Evolutionary conservation across 2,329 filamentous ascomycete species (phyloP).

Genomic region (Paraconiothyrium sp.): DNA sequence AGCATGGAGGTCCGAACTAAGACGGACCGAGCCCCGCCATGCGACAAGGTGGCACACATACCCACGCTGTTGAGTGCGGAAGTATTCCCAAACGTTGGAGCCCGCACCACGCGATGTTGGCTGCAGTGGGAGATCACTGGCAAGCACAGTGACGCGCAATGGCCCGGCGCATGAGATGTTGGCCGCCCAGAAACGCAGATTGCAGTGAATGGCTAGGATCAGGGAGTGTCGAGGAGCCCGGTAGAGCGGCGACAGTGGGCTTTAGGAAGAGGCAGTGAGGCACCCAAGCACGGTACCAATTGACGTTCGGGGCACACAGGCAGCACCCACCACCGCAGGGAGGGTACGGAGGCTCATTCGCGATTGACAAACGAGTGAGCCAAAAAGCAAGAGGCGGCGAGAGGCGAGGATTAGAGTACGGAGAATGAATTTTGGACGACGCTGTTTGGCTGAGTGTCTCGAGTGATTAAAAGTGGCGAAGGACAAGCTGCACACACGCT

Average conservation of each 20-base stretch:
- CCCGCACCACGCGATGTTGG: slow-evolving; percentile 45
- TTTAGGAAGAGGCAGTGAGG: slow-evolving; percentile 22
- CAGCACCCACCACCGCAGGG: slow-evolving; percentile 30
- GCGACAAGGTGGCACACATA: slow-evolving; percentile 36
- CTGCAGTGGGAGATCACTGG: slow-evolving; percentile 41
- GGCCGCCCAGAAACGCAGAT: slow-evolving; percentile 39
- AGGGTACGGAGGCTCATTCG: slow-evolving; percentile 36
- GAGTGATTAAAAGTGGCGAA: slow-evolving; percentile 53
- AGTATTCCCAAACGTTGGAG: slow-evolving; percentile 47
- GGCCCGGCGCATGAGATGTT: slow-evolving; percentile 44
- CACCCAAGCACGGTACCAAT: slow-evolving; percentile 31
- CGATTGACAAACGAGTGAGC: slow-evolving; percentile 37
- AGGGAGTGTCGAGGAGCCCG: slow-evolving; percentile 33
- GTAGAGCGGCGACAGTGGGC: slow-evolving; percentile 28
- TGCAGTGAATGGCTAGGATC: slow-evolving; percentile 39
- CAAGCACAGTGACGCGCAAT: slow-evolving; percentile 45
- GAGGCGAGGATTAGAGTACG: slow-evolving; percentile 43
- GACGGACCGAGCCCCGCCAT: slow-evolving; percentile 29
- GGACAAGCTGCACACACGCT: slow-evolving; percentile 37
- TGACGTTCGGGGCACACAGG: slow-evolving; percentile 38
- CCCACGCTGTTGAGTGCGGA: slow-evolving; percentile 38
- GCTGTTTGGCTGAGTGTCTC: slow-evolving; percentile 46
- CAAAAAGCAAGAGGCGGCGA: slow-evolving; percentile 43
- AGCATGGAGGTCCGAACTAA: slow-evolving; percentile 36
- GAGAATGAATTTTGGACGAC: slow-evolving; percentile 42